phyloP scores from a whole-genome alignment of 805 yeast genomes.

The Saccharomycopsis sp. region DNA sequence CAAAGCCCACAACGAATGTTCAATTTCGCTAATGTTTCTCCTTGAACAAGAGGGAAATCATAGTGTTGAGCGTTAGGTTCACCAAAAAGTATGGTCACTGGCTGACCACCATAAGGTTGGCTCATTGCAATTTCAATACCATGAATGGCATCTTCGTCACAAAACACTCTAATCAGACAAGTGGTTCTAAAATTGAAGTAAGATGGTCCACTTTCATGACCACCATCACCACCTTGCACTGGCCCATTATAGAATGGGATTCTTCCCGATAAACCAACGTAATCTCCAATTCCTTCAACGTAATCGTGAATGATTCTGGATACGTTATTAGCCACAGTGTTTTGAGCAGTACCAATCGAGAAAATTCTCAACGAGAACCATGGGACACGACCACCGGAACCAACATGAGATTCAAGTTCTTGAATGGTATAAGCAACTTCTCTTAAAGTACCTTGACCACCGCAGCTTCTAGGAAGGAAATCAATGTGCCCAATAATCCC shows the following conservation, averaged over 20 bases:
- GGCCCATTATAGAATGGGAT: neutral
- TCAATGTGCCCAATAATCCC: neutral
- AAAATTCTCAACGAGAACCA: neutral
- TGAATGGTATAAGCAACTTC: neutral
- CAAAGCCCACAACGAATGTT: constrained; percentile 72
- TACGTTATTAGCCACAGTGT: neutral
- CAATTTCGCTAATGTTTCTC: constrained; percentile 56
- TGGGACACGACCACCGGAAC: neutral
- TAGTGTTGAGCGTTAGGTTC: constrained; percentile 37
- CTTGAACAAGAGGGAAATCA: constrained; percentile 48
- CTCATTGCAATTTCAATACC: neutral
- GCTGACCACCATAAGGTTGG: too few relatives aligned
- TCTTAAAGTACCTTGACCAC: neutral
- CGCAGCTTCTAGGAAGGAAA: neutral
- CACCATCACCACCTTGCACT: constrained; percentile 3
- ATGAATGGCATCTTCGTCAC: neutral
- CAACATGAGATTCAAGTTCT: neutral
- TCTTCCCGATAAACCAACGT: neutral
- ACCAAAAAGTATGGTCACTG: constrained; percentile 5
- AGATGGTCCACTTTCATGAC: neutral
- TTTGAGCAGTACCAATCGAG: neutral
- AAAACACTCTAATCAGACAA: neutral
- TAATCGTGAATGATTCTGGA: neutral
- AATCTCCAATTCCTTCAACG: neutral
- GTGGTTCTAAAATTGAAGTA: constrained; percentile 1